phyloP scores from a whole-genome alignment of 352 stramenopile genomes.

The Phytopythium helicoides region DNA sequence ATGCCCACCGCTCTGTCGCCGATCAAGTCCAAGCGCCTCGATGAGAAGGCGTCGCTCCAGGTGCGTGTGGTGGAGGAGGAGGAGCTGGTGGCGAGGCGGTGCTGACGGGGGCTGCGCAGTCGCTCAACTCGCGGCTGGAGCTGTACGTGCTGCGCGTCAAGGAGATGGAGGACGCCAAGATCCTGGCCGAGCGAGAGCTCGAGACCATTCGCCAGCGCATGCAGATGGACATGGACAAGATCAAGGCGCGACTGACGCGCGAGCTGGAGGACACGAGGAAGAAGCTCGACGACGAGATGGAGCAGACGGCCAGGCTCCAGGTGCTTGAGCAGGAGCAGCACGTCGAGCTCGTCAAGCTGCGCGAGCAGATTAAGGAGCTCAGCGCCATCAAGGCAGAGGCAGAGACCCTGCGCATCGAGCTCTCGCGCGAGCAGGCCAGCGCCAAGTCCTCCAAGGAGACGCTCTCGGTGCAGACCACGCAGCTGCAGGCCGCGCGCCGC shows the following conservation, averaged over 20 bases:
- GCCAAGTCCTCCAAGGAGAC: slow-evolving; percentile 74
- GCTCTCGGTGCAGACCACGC: slow-evolving; percentile 63
- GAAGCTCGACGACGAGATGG: slow-evolving; percentile 73
- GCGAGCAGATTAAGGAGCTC: slow-evolving; percentile 66
- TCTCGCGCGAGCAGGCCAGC: slow-evolving; percentile 60
- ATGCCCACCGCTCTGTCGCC: slow-evolving; percentile 69
- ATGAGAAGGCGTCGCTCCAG: slow-evolving; percentile 82
- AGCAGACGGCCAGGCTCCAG: slow-evolving; percentile 69
- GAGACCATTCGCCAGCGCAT: slow-evolving; percentile 80
- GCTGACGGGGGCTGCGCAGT: too few relatives aligned
- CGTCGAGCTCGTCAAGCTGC: slow-evolving; percentile 72
- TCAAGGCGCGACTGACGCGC: slow-evolving; percentile 51
- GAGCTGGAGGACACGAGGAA: slow-evolving; percentile 82
- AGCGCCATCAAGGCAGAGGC: slow-evolving; percentile 53
- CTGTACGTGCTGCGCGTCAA: slow-evolving; percentile 84
- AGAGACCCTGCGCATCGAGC: slow-evolving; percentile 46
- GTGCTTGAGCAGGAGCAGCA: slow-evolving; percentile 80
- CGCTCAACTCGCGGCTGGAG: slow-evolving; percentile 79
- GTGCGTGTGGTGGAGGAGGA: too few relatives aligned
- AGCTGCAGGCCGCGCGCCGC: slow-evolving; percentile 58
- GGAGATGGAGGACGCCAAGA: slow-evolving; percentile 77
- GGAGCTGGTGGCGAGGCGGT: too few relatives aligned
- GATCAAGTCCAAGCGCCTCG: slow-evolving; percentile 83
- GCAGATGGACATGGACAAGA: slow-evolving; percentile 70
- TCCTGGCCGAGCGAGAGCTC: slow-evolving; percentile 68